Base-by-base conservation (phyloP, 2,329 filamentous ascomycete species). In the Cladophialophora exuberans region DNA sequence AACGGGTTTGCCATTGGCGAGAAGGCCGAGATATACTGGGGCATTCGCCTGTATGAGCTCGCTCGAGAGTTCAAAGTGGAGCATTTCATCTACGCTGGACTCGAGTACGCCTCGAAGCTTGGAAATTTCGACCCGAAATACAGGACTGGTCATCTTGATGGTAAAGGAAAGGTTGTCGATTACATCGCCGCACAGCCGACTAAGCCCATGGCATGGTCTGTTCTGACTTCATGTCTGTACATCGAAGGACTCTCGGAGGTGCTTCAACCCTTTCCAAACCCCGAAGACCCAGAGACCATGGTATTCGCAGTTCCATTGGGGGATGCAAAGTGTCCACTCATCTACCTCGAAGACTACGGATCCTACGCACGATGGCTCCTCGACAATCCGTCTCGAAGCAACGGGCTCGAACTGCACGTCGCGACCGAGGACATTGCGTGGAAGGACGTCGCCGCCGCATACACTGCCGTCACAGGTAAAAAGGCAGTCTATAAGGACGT, bases 1-100 rank as follows among this genome's bases (percentile, higher is more conserved):
- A 78, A 82, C 57, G 76, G 77, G 13, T 81, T 80, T 64, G 79
- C 77, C 52, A 65, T 69, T n/a, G 79, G 79, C 25, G 78, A 81
- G 65, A 81, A 80, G 62, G 69, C 69, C 0, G 78, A 82, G 63
- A 73, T 72, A 1, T 81, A 71, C 63, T 82, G 65, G 63, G 68
- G 62, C 3, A 66, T 71, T 3, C 66, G 70, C n/a, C 46, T 58
- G 4, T 72, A 71, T 43, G 69, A 73, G 52, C 42, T 73, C 1
- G 70, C 70, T 1, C 38, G 67, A 2, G 62, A 68, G 33, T 60
- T 54, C 26, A 69, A 67, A 6, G 61, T 72, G 20, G 64, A 69
- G 48, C 69, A 79, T 46, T 76, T 76, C 57, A 68, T 74, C 18
- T 80, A 75, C 54, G 76, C 75, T 1, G 76, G 75, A 52, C 66